Base-by-base conservation (phyloP, 169 alveolate species). In the Cryptosporidium felis region DNA sequence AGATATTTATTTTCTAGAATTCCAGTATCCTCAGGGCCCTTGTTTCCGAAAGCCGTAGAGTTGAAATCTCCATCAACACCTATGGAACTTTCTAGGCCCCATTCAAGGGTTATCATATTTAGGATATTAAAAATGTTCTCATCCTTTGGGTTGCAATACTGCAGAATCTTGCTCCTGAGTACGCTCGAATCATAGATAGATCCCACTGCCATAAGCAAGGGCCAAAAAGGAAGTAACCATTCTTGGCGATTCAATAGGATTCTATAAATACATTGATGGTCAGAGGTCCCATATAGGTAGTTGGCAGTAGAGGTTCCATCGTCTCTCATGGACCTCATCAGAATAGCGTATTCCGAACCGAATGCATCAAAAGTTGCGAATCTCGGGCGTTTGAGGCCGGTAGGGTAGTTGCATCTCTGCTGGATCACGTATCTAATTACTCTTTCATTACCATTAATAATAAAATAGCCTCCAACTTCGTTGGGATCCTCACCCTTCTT, bases 401-500 rank as follows among this genome's bases (percentile, higher is more conserved):
- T 91, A 21, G 99, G 98, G 80, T 95, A 96, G 91, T 97, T 97
- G 80, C 98, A 95, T 80, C 97, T 95, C 49, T 96, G 96, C 60
- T 95, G 94, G 36, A 98, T 96, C 18, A 98, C 97, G 95, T 95
- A 97, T 89, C 99, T 95, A 5, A 98, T 92, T 42, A 97, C 92
- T 88, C 96, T 95, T 91, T 98, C 99, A 89, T 95, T 94, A 36
- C 99, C 99, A 82, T 97, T 98, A 60, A 98, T 92, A 49, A 98
- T 96, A 88, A 98, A 98, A 90, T 97, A 97, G 9, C 99, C 99
- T 26, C 99, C 99, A 47, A 96, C 95, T 89, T 98, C 99, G 88
- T 97, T 96, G 62, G 94, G 92, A 88, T 98, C 99, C 89, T 98
- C 99, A 45, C 99, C 97, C 80, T 93, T 94, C 60, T 94, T 85